Base-by-base conservation (phyloP, 495 filamentous ascomycete genomes). In the Glutinoglossum americanum region DNA sequence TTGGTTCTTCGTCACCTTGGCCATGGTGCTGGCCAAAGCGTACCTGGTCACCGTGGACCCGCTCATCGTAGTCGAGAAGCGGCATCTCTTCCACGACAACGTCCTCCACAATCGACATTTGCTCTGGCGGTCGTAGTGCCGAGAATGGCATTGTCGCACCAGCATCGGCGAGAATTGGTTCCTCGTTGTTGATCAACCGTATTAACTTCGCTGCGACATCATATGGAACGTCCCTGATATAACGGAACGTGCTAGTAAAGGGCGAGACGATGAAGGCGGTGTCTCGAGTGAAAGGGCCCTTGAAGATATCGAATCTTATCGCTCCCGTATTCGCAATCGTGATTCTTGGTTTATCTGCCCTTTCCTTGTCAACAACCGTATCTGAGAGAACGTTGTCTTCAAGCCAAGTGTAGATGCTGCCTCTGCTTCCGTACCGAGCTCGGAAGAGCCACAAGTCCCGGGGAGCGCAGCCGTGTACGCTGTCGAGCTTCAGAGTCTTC, bases 251-350 rank as follows among this genome's bases (percentile, higher is more conserved):
- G 66, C 82, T 92, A 0, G 80, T 81, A 67, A 98, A 98, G 1
- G 92, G 92, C 3, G 86, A 94, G 54, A 96, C 76, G 49, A 87
- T 82, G 65, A 79, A 96, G 1, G 80, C 83, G 0, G 82, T 82
- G 63, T 98, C 92, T 51, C 75, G 79, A 0, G 92, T 96, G 62
- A 96, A 96, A 1, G 80, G 71, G 0, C 92, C 93, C 65, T 89
- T 76, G 75, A 96, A 94, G 60, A 98, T 83, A 65, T 98, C 92
- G 65, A 96, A 97, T 51, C 92, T 84, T 58, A 97, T 80, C 1
- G 84, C 84, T 10, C 92, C 92, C 7, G 87, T 93, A 65, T 98
- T 98, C 28, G 82, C 70, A 60, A 97, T 76, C 9, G 81, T 83
- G 8, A 96, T 70, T 0, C 77, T 74, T 13, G 88, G 75, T 23